Percentiles rank a stretch among this genome's conserved stretches.
Conservation (phyloP, 176 grass and related monocot species). For the Oryza glumipatula region DNA sequence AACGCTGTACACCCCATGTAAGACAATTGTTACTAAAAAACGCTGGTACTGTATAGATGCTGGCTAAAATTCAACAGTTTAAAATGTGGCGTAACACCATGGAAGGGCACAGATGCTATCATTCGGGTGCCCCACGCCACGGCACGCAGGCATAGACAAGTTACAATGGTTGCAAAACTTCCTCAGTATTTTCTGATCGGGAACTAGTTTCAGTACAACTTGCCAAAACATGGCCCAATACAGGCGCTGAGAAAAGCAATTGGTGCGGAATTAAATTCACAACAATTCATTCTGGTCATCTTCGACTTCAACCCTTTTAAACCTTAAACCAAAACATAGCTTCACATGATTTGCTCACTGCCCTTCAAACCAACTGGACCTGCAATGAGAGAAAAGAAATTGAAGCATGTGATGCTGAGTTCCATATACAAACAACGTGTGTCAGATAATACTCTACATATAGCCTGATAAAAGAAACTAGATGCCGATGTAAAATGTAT, state of each 20-base stretch:
- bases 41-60: not conserved
- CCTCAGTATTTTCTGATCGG: conserved; percentile 23
- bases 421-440: not conserved
- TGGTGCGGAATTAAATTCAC: conserved; percentile 56
- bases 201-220: conserved; percentile 31
- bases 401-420: not conserved
- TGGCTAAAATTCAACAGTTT: not conserved
- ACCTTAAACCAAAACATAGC: conserved; percentile 16
- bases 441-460: not conserved
- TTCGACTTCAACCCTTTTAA: conserved; percentile 26
- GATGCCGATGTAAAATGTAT: not conserved
- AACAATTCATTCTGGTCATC: conserved; percentile 49
- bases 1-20: no score
- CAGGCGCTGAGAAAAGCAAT: conserved; percentile 23
- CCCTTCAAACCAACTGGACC: conserved; percentile 21
- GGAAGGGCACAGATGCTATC: not conserved
- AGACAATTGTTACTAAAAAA: not conserved
- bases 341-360: conserved; percentile 17
- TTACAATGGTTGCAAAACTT: conserved; percentile 47
- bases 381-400: conserved; percentile 24
- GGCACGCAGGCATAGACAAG: conserved; percentile 27
- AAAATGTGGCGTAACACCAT: not conserved
- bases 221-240: conserved; percentile 34
- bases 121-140: conserved; percentile 28
- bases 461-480: not conserved